phyloP scores from a whole-genome alignment of 2,329 filamentous ascomycete genomes.

The Nigrograna mackinnonii region DNA sequence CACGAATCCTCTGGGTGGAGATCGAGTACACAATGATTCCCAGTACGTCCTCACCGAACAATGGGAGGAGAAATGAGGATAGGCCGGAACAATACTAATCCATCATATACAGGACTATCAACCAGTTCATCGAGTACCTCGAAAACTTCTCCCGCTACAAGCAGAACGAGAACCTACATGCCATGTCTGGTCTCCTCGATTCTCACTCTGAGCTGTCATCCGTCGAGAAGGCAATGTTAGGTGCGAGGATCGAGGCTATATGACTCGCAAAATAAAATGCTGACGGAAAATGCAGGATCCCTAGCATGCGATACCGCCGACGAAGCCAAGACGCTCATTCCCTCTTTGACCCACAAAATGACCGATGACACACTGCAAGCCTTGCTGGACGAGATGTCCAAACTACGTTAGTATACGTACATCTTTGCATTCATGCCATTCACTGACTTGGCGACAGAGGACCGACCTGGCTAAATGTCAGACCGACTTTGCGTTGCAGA shows the following conservation, averaged over 20 bases:
- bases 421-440: neutral
- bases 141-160: conserved; percentile 96
- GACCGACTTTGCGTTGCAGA: no score
- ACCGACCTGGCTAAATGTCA: conserved; percentile 1
- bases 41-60: conserved; percentile 29
- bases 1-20: conserved; percentile 75
- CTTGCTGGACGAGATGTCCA: conserved; percentile 86
- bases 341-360: conserved; percentile 86
- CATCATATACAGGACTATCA: conserved; percentile 68
- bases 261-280: neutral
- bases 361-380: conserved; percentile 85
- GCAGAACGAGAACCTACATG: conserved; percentile 89
- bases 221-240: conserved; percentile 92
- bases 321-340: conserved; percentile 95
- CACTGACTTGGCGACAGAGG: conserved; percentile 3
- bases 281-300: conserved; percentile 64
- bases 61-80: no score
- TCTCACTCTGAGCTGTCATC: conserved; percentile 79
- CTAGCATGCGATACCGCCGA: conserved; percentile 91
- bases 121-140: conserved; percentile 88
- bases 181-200: conserved; percentile 85
- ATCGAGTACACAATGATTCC: conserved; percentile 68
- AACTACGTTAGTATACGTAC: conserved; percentile 59
- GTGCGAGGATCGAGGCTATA: conserved; percentile 52
- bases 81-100: no score